Base-by-base conservation (phyloP, 805 yeast species). In the Myxozyma neotropica region DNA sequence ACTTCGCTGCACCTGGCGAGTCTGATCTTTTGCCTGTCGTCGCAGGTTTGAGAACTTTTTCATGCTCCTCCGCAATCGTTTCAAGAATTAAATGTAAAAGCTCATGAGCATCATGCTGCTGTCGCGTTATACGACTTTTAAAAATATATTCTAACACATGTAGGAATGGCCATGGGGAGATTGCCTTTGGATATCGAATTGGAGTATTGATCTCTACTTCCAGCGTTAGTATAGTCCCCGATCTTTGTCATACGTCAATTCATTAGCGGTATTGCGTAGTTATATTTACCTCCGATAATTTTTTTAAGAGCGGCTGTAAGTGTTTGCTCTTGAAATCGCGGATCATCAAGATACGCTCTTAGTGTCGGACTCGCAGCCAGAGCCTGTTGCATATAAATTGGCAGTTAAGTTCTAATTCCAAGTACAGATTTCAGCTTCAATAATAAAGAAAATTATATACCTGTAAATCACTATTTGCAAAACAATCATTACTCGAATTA, bases 91-190 rank as follows among this genome's bases (percentile, higher is more conserved):
- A 74, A 70, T 90, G 96, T 31, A 93, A 81, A 64, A 94, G 78
- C 69, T 93, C 99, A 68, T 94, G 97, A 0, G 98, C 97, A 75
- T 93, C 99, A 69, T 93, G 96, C 72, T 94, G 99, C 47, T 82
- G 83, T 36, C 87, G 76, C 1, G 96, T 85, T 27, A 94, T 85
- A 64, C 82, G 83, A 2, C 92, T 85, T 56, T 84, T 81, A 74
- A 86, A 88, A 15, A 88, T 84, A 8, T 72, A 73, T 69, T 93
- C 98, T 52, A 94, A 74, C 10, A 83, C 85, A 53, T 81, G 86
- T 19, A 93, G 75, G 50, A 92, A 81, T 1, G 89, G 86, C 92
- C 96, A 87, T 0, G 89, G 91, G 0, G 92, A 83, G 4, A 85
- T 74, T 7, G 85, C 79, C 55, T 81, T 78, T 0, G 85, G 72